A percentile compares a stretch with the other conserved stretches of the same genome.
These are phyloP conservation scores for Plectosphaerella cucumerina DNA, from an alignment of 2,329 filamentous ascomycete species.

Conservation along the genomic window DNA sequence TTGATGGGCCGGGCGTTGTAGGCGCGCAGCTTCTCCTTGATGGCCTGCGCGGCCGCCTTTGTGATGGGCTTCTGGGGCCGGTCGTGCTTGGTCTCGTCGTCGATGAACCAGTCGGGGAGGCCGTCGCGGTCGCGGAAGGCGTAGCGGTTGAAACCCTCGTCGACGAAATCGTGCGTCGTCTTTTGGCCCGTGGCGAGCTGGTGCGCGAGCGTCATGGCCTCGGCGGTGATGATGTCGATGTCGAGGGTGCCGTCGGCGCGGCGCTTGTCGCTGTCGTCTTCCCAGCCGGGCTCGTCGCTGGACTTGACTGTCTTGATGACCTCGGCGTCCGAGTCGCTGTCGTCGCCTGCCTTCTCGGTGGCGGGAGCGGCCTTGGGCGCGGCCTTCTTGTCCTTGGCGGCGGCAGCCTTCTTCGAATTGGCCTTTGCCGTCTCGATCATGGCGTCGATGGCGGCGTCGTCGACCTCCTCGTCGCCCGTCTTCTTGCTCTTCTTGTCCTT, in stretches of 20 bases:
- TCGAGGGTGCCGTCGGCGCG: conserved; percentile 65
- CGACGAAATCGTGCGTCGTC: conserved; percentile 72
- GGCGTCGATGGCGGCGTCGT: conserved; percentile 7
- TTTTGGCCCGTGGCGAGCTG: conserved; percentile 83
- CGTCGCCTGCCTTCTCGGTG: conserved; percentile 6
- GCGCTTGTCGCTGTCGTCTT: conserved; percentile 55
- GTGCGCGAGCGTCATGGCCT: conserved; percentile 97
- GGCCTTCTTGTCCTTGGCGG: conserved; percentile 25
- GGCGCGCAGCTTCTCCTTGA: conserved; percentile 90
- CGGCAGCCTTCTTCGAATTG: conserved; percentile 17
- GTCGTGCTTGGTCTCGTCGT: conserved; percentile 84
- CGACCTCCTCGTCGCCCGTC: conserved; percentile 5
- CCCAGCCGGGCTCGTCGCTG: conserved; percentile 55
- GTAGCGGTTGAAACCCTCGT: conserved; percentile 92
- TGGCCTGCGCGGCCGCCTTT: conserved; percentile 82
- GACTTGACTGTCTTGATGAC: conserved; percentile 61
- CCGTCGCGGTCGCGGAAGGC: conserved; percentile 88
- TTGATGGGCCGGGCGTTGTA: conserved; percentile 97
- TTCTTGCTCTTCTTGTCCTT: conserved; percentile 18
- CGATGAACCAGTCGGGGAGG: conserved; percentile 95
- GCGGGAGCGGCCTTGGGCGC: conserved; percentile 5
- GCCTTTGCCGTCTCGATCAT: conserved; percentile 16
- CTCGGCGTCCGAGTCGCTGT: conserved; percentile 32
- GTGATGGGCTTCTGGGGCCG: conserved; percentile 84
- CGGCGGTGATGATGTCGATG: conserved; percentile 98